Conservation (phyloP, 345 rosid genomes). For the Corchorus olitorius region DNA sequence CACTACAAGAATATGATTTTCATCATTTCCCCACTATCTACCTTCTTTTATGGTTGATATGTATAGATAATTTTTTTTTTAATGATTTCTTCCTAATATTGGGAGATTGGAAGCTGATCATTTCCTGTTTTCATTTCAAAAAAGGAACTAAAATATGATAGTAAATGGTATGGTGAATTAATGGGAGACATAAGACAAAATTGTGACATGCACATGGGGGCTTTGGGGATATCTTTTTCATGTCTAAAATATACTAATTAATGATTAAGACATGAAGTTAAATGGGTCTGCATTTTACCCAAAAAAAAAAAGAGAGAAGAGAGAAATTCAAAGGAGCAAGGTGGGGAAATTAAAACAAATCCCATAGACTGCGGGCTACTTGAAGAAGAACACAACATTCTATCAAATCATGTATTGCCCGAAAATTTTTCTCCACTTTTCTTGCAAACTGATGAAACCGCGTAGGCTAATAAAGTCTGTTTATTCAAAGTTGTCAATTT, state of each 20-base stretch:
- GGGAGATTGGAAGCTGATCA: no score
- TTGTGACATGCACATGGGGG: constrained; percentile 22
- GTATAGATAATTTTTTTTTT: no score
- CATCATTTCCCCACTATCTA: no score
- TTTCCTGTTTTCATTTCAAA: no score
- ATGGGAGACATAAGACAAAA: no score
- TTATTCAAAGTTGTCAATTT: not conserved
- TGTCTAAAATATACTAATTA: not conserved
- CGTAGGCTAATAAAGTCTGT: constrained; percentile 24
- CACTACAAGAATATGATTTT: no score
- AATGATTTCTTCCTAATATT: no score
- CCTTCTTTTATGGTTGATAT: no score
- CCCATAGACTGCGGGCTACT: constrained; percentile 46
- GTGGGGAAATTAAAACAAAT: constrained; percentile 28
- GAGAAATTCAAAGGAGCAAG: constrained; percentile 32
- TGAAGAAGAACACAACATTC: not conserved
- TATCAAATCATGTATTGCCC: constrained; percentile 24
- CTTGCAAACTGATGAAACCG: constrained; percentile 35
- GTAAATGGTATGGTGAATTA: no score
- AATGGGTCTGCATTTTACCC: no score
- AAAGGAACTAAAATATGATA: no score
- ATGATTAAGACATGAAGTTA: constrained; percentile 13
- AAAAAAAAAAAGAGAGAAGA: not conserved
- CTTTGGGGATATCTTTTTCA: constrained; percentile 8
- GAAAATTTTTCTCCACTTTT: not conserved